These are phyloP conservation scores for Arabidopsis arenosa DNA, from an alignment of 345 rosid species.

Conservation along the genomic window DNA sequence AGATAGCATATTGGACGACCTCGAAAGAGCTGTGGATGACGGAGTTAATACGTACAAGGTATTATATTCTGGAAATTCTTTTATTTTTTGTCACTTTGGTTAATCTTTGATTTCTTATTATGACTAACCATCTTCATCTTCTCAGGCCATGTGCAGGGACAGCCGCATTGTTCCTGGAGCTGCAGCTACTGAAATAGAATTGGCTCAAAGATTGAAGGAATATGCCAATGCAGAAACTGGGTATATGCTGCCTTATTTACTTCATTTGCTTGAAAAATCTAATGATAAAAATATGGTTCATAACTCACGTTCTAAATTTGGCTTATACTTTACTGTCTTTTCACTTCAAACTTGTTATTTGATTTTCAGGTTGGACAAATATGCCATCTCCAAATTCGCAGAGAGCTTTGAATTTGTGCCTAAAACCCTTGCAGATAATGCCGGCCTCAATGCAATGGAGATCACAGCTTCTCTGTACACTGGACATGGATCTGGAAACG, in stretches of 20 bases:
- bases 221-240: conserved; percentile 88
- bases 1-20: conserved; percentile 89
- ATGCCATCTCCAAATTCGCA: conserved; percentile 86
- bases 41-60: conserved; percentile 99
- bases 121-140: not conserved
- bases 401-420: conserved; percentile 97
- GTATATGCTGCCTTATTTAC: conserved; percentile 42
- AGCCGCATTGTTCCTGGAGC: conserved; percentile 90
- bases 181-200: conserved; percentile 93
- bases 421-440: conserved; percentile 83
- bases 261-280: not conserved
- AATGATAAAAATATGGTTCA: not conserved
- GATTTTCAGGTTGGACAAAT: conserved; percentile 75
- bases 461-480: conserved; percentile 86
- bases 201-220: conserved; percentile 90
- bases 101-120: not conserved
- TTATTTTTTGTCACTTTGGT: too few species aligned
- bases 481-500: conserved; percentile 85
- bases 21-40: conserved; percentile 98
- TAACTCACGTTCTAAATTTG: not conserved
- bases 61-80: not conserved
- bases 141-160: conserved; percentile 94
- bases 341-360: not conserved
- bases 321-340: not conserved
- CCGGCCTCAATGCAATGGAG: conserved; percentile 92